These are phyloP conservation scores for Septoria linicola DNA, from an alignment of 2,329 filamentous ascomycete species.

Conservation along the genomic window DNA sequence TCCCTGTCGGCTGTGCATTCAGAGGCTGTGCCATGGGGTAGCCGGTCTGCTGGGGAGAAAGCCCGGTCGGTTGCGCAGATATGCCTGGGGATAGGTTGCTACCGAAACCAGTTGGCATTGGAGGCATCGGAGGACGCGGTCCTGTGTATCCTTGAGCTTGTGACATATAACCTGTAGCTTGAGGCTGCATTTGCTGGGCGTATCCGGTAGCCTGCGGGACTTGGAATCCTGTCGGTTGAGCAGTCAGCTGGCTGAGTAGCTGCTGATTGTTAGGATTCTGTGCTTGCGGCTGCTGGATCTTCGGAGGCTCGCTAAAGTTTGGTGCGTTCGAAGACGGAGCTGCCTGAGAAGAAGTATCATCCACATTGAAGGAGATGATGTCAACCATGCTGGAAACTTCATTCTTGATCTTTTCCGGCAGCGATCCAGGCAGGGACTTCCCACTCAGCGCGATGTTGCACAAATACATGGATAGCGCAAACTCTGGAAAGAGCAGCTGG, in stretches of 20 bases:
- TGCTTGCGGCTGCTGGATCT: conserved; percentile 53
- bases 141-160: conserved; percentile 79
- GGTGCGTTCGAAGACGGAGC: conserved; percentile 65
- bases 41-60: conserved; percentile 65
- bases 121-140: conserved; percentile 73
- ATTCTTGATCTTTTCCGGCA: conserved; percentile 88
- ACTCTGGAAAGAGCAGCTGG: conserved; percentile 94
- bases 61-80: conserved; percentile 22
- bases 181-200: conserved; percentile 51
- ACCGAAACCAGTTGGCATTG: conserved; percentile 72
- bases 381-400: conserved; percentile 99
- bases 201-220: conserved; percentile 58
- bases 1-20: conserved; percentile 90
- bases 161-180: conserved; percentile 60
- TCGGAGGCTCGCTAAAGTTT: conserved; percentile 62
- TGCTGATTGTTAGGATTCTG: conserved; percentile 68
- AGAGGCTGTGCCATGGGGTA: conserved; percentile 64
- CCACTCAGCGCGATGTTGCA: conserved; percentile 91
- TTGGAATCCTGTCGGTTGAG: conserved; percentile 56
- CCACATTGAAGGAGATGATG: conserved; percentile 93
- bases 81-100: conserved; percentile 39
- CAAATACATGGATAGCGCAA: conserved; percentile 96
- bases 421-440: conserved; percentile 68
- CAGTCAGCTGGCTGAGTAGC: conserved; percentile 57
- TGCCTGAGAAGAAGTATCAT: conserved; percentile 61